These are phyloP conservation scores for Fusarium sp. DNA, from an alignment of 2,329 filamentous ascomycete species.

Conservation along the genomic window DNA sequence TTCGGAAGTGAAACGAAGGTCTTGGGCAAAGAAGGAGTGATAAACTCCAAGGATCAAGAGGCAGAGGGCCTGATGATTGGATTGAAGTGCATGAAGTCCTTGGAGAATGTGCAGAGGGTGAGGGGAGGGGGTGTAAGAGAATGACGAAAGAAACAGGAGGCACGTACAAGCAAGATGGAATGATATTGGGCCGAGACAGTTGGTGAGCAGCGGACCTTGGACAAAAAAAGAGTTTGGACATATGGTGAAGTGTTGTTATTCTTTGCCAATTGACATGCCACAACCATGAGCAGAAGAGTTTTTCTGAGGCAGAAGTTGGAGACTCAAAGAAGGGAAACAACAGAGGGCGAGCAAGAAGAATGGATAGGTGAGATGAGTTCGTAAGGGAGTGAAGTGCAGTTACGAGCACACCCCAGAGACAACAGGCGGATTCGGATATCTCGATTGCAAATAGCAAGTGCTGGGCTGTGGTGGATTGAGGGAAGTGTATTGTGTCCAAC, in stretches of 20 bases:
- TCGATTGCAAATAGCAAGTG: slow-evolving; percentile 39
- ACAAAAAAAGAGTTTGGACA: slow-evolving; percentile 22
- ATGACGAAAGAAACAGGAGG: slow-evolving; percentile 22
- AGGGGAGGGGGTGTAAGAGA: slow-evolving; percentile 1
- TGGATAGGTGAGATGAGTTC: slow-evolving; percentile 20
- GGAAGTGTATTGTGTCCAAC: slow-evolving; percentile 36
- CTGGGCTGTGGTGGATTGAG: slow-evolving; percentile 30
- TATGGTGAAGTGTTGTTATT: slow-evolving; percentile 16
- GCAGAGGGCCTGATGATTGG: slow-evolving; percentile 17
- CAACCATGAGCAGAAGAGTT: slow-evolving; percentile 23
- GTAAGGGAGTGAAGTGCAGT: slow-evolving; percentile 30
- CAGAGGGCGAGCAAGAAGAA: slow-evolving; percentile 9
- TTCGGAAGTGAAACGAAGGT: neutral
- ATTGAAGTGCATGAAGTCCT: neutral
- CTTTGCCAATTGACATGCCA: slow-evolving; percentile 35
- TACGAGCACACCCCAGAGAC: slow-evolving; percentile 33
- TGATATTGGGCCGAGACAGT: slow-evolving; percentile 14
- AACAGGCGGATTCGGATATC: slow-evolving; percentile 42
- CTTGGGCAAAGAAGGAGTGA: slow-evolving; percentile 9
- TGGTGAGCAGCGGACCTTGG: slow-evolving; percentile 17
- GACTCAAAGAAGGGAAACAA: slow-evolving; percentile 14
- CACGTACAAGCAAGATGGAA: slow-evolving; percentile 35
- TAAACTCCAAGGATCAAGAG: slow-evolving; percentile 5
- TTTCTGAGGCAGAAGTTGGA: slow-evolving; percentile 11
- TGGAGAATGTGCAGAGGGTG: neutral